phyloP scores from a whole-genome alignment of 805 yeast genomes.

The Wickerhamomyces rabaulensis region DNA sequence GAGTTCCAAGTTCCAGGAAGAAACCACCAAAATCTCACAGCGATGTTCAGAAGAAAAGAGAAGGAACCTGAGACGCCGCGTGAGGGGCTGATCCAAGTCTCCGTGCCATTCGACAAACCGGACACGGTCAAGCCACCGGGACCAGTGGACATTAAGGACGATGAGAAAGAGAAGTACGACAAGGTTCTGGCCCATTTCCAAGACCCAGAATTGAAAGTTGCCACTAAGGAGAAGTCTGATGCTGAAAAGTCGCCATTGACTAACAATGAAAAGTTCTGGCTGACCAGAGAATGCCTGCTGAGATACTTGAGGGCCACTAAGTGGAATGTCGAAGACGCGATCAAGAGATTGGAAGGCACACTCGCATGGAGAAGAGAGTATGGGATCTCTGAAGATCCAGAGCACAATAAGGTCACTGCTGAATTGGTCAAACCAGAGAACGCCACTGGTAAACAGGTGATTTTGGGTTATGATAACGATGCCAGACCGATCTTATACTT shows the following conservation, averaged over 20 bases:
- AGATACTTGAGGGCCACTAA: constrained; percentile 92
- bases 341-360: constrained; percentile 68
- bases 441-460: constrained; percentile 88
- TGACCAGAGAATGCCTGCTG: constrained; percentile 84
- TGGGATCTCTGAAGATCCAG: constrained; percentile 50
- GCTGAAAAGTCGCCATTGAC: constrained; percentile 40
- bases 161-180: constrained; percentile 56
- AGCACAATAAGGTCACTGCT: constrained; percentile 50
- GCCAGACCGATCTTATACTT: constrained; percentile 89
- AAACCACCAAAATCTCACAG: background rate
- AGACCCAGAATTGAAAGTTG: constrained; percentile 26
- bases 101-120: constrained; percentile 52
- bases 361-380: constrained; percentile 92
- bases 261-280: constrained; percentile 78
- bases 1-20: too few species aligned
- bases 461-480: constrained; percentile 86
- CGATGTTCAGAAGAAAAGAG: background rate
- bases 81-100: constrained; percentile 21
- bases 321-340: constrained; percentile 73
- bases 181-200: constrained; percentile 61
- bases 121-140: constrained; percentile 40
- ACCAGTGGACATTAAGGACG: constrained; percentile 39
- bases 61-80: background rate
- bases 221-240: constrained; percentile 29
- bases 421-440: constrained; percentile 60